Evolutionary conservation across 148 eudicot genomes (phyloP).

Genomic region (Tetragonia tetragonoides): DNA sequence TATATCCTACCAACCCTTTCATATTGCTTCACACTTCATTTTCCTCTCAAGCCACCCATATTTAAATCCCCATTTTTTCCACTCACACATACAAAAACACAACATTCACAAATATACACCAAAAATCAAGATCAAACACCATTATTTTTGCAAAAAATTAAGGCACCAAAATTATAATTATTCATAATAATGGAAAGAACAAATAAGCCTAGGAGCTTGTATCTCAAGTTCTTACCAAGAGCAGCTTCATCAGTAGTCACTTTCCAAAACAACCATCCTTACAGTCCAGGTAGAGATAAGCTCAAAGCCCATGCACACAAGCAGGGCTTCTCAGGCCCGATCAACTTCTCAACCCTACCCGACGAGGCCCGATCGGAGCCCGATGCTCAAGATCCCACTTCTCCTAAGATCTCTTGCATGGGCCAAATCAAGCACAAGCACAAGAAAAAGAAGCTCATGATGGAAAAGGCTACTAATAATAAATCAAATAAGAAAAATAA

Average conservation of each 20-base stretch:
- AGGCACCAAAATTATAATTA: not conserved
- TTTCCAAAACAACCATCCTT: slow-evolving; percentile 50
- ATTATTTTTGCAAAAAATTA: too few species aligned
- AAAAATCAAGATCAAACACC: not conserved
- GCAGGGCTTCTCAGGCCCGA: slow-evolving; percentile 53
- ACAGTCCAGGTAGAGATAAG: slow-evolving; percentile 52
- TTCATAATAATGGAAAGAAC: slow-evolving; percentile 21
- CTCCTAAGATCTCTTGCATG: slow-evolving; percentile 88
- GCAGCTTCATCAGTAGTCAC: slow-evolving; percentile 47
- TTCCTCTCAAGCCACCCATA: not conserved
- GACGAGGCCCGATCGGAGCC: slow-evolving; percentile 54
- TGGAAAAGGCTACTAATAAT: not conserved
- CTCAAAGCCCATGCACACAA: slow-evolving; percentile 30
- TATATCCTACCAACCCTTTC: not conserved
- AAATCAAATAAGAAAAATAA: not conserved
- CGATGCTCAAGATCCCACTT: slow-evolving; percentile 58
- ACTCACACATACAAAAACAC: not conserved
- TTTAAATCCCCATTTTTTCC: not conserved
- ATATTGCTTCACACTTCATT: not conserved
- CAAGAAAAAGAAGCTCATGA: slow-evolving; percentile 29
- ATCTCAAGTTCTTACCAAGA: slow-evolving; percentile 57
- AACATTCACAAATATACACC: not conserved
- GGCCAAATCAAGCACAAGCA: slow-evolving; percentile 79
- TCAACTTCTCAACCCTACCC: slow-evolving; percentile 42
- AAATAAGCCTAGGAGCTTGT: slow-evolving; percentile 40